Conservation (phyloP, 306 rosid species). For the Castanea crenata region DNA sequence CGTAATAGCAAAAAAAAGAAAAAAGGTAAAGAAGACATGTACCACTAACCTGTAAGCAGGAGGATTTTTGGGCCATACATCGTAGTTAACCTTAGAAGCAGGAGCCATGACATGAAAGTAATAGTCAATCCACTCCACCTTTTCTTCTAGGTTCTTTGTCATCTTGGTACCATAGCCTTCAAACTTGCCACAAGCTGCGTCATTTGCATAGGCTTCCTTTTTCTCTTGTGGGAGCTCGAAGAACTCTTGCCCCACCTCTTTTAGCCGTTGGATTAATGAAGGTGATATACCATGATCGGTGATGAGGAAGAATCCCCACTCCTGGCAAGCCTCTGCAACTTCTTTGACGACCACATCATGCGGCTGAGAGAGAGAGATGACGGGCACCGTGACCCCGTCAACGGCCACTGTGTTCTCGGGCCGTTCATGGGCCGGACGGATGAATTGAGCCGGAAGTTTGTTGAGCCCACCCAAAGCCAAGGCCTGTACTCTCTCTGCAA, state of each 20-base stretch:
- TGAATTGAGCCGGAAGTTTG: conserved; percentile 21
- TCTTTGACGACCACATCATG: conserved; percentile 12
- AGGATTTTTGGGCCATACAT: conserved; percentile 53
- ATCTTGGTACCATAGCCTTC: conserved; percentile 72
- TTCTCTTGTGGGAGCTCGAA: conserved; percentile 49
- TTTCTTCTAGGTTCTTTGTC: conserved; percentile 51
- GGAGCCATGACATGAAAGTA: conserved; percentile 56
- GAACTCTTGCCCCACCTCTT: conserved; percentile 50
- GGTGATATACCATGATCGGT: conserved; percentile 52
- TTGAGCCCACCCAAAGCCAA: conserved; percentile 13
- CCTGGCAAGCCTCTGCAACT: conserved; percentile 22
- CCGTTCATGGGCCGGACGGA: conserved; percentile 29
- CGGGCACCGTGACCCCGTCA: conserved; percentile 26
- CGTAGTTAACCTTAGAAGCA: conserved; percentile 40
- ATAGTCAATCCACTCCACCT: conserved; percentile 70
- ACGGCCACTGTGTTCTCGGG: conserved; percentile 32
- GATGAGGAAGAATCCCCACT: conserved; percentile 59
- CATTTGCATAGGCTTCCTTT: conserved; percentile 59
- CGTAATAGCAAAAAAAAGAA: no score
- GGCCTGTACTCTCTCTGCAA: conserved; percentile 27
- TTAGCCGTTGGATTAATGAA: conserved; percentile 36
- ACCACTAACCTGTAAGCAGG: conserved; percentile 43
- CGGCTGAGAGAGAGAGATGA: conserved; percentile 34
- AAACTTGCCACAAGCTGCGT: conserved; percentile 45
- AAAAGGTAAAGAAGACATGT: no score